A percentile compares a stretch with the other conserved stretches of the same genome.
These are phyloP conservation scores for Populus alba DNA, from an alignment of 345 rosid genomes.

Conservation along the genomic window DNA sequence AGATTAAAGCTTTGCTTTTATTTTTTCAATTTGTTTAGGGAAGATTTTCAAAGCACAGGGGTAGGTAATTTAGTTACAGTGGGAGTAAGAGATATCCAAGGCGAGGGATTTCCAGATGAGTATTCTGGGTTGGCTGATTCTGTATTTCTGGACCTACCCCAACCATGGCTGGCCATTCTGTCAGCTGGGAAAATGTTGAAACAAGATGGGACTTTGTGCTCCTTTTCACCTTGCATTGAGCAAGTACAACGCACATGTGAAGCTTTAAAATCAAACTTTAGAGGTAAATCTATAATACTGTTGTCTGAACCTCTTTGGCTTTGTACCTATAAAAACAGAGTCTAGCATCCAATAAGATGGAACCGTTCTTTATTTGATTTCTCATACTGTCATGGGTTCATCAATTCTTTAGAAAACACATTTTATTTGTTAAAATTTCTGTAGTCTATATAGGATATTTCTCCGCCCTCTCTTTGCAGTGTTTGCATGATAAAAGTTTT, in stretches of 20 bases:
- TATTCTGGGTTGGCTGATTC: slow-evolving; percentile 59
- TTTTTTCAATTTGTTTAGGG: slow-evolving; percentile 38
- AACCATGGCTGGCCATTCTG: slow-evolving; percentile 80
- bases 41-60: slow-evolving; percentile 82
- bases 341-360: neutral
- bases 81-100: slow-evolving; percentile 88
- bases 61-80: slow-evolving; percentile 66
- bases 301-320: too few relatives aligned
- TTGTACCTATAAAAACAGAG: too few relatives aligned
- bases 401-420: neutral
- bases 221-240: slow-evolving; percentile 96
- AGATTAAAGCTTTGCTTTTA: neutral
- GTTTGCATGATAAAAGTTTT: neutral
- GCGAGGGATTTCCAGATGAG: slow-evolving; percentile 81
- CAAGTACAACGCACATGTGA: slow-evolving; percentile 92
- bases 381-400: neutral
- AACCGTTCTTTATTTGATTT: neutral
- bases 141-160: slow-evolving; percentile 80
- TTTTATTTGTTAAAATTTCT: too few relatives aligned
- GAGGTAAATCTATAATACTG: slow-evolving; percentile 39
- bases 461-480: too few relatives aligned
- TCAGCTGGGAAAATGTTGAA: slow-evolving; percentile 82
- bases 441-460: too few relatives aligned
- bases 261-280: slow-evolving; percentile 61
- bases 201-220: slow-evolving; percentile 74